Base-by-base conservation (phyloP, 495 filamentous ascomycete species). In the Daldinia bambusicola region DNA sequence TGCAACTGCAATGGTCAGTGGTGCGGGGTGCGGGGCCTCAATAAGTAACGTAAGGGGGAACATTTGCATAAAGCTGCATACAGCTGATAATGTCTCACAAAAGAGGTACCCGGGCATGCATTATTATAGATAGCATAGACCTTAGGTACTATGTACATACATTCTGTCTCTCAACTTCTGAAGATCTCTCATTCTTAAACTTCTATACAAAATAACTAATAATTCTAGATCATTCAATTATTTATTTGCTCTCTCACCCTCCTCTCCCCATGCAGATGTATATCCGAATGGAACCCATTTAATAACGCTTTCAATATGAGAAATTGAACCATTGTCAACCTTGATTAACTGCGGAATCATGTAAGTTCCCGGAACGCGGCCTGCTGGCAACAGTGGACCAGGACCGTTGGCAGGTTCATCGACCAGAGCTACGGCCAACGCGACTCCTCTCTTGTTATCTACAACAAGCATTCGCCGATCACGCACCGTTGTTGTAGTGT, bases 221-320 rank as follows among this genome's bases (percentile, higher is more conserved):
- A 36, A 37, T n/a, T 37, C 31, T 41, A 41, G 2, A 55, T 37
- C 16, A 31, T n/a, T 55, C 30, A 3, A 14, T 18, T 1, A 37
- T 37, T 31, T 4, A 6, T 56, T 30, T 36, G 0, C 53, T 34
- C 37, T 56, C 16, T 56, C 53, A n/a, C 41, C 14, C 13, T 1
- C 59, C 20, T 67, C 55, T 13, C 30, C 22, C 74, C 74, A 74
- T 40, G 55, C 70, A 22, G 71, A 66, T 8, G 55, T 63, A 41
- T 76, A 76, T 51, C 74, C 74, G 31, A 55, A 74, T 2, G 71
- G 71, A 60, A 76, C 62, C 71, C 74, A 76, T 53, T 74, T 74
- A 6, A 74, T 58, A 18, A 69, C 63, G 48, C 67, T 74, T 48
- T 76, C 70, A 9, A 76, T 37, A 3, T 58, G 70, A 32, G 70